Conservation (phyloP, 345 rosid genomes). For the Diplotaxis tenuifolia region DNA sequence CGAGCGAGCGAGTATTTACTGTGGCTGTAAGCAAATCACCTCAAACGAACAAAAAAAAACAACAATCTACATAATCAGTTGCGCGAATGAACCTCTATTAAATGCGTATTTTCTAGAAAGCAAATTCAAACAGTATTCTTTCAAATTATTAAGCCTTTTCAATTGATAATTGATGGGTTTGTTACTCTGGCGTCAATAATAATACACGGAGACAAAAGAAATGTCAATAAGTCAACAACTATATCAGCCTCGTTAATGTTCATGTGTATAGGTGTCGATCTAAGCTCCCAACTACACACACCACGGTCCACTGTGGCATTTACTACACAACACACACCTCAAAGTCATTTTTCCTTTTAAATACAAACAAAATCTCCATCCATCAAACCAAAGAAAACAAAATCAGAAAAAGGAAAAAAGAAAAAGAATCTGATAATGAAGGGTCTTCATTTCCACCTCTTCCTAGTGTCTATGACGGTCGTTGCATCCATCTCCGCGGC, state of each 20-base stretch:
- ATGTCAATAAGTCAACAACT: slow-evolving; percentile 14
- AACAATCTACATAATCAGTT: too few relatives aligned
- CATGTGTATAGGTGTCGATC: slow-evolving; percentile 23
- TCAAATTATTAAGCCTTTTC: too few relatives aligned
- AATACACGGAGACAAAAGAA: slow-evolving; percentile 1
- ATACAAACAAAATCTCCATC: slow-evolving; percentile 4
- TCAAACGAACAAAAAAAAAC: too few relatives aligned
- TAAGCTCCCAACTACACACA: slow-evolving; percentile 36
- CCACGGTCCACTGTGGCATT: slow-evolving; percentile 17
- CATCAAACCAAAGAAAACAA: not conserved
- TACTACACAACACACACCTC: slow-evolving; percentile 29
- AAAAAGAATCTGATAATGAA: slow-evolving; percentile 17
- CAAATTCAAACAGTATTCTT: too few relatives aligned
- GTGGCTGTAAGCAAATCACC: too few relatives aligned
- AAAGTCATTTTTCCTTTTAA: slow-evolving; percentile 21
- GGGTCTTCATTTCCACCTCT: not conserved
- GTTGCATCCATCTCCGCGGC: slow-evolving; percentile 16
- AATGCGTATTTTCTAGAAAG: too few relatives aligned
- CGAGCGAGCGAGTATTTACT: too few relatives aligned
- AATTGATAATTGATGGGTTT: not conserved
- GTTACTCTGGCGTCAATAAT: not conserved
- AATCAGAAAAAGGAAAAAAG: not conserved
- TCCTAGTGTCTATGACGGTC: slow-evolving; percentile 18
- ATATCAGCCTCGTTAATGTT: slow-evolving; percentile 7
- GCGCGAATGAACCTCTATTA: too few relatives aligned